Percentiles rank a stretch among this genome's conserved stretches.
Conservation (phyloP, 208 protist genomes). For the Leishmania lainsoni region DNA sequence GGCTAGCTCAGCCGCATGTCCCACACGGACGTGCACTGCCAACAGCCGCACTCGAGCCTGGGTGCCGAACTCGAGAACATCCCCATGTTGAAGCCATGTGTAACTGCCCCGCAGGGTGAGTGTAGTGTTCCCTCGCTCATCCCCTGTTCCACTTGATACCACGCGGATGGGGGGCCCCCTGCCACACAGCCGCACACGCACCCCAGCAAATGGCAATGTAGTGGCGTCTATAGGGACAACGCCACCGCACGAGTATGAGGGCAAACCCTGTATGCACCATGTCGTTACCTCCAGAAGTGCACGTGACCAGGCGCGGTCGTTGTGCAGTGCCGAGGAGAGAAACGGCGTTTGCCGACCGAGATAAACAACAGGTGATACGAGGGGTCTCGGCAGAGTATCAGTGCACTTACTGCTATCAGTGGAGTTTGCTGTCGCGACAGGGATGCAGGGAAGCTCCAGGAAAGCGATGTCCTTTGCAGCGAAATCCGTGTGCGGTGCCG, state of each 20-base stretch:
- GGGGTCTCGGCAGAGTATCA: slow-evolving; percentile 8
- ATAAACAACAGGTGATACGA: slow-evolving; percentile 22
- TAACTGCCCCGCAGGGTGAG: slow-evolving; percentile 4
- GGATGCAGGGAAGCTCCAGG: slow-evolving; percentile 14
- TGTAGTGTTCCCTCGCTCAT: neutral
- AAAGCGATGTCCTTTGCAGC: neutral
- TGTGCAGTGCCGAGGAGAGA: slow-evolving; percentile 8
- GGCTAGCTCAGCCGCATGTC: neutral
- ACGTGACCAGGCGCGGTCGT: slow-evolving; percentile 31
- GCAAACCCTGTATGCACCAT: slow-evolving; percentile 33
- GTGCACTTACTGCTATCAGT: neutral
- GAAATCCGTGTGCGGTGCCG: neutral
- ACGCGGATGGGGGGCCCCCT: slow-evolving; percentile 5
- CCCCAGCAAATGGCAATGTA: slow-evolving; percentile 19
- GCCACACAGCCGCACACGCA: slow-evolving; percentile 29
- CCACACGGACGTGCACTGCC: slow-evolving; percentile 17
- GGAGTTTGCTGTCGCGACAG: neutral
- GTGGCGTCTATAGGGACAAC: slow-evolving; percentile 16
- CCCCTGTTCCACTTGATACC: neutral
- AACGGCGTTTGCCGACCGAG: slow-evolving; percentile 27
- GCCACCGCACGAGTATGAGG: neutral
- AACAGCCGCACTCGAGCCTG: slow-evolving; percentile 10
- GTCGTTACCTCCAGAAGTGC: slow-evolving; percentile 28
- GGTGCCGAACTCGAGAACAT: slow-evolving; percentile 25
- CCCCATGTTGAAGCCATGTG: slow-evolving; percentile 34